These are phyloP conservation scores for Ophiostoma ips DNA, from an alignment of 2,329 filamentous ascomycete genomes.

Conservation along the genomic window DNA sequence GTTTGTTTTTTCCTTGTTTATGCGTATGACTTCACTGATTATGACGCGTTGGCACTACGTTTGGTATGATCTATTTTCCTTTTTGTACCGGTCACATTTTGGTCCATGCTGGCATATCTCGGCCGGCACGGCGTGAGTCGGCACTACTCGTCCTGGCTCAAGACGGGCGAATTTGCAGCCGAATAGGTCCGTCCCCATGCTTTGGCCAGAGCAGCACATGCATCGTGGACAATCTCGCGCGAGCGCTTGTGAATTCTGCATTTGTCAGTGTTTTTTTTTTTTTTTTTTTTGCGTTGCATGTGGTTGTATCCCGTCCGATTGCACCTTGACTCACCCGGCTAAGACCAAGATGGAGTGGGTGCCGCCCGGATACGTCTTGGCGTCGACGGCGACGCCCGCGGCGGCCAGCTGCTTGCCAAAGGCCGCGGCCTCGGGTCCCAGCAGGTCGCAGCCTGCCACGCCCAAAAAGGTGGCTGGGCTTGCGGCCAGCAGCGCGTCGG, in stretches of 20 bases:
- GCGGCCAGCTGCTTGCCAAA: conserved; percentile 33
- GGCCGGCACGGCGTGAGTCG: neutral
- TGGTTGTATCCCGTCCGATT: no score
- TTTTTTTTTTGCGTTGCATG: no score
- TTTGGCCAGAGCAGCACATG: neutral
- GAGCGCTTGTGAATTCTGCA: conserved; percentile 5
- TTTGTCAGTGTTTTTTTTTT: neutral
- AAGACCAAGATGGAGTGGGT: conserved; percentile 11
- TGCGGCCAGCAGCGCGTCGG: conserved; percentile 37
- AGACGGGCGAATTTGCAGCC: conserved; percentile 1
- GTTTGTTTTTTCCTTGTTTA: no score
- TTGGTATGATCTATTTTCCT: no score
- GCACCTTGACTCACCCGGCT: neutral
- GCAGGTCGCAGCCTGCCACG: conserved; percentile 41
- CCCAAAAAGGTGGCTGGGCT: conserved; percentile 37
- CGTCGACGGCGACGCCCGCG: conserved; percentile 32
- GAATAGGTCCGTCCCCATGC: conserved; percentile 6
- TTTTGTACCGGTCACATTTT: no score
- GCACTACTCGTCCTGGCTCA: neutral
- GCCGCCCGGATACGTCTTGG: conserved; percentile 19
- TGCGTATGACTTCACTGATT: no score
- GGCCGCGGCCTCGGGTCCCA: conserved; percentile 37
- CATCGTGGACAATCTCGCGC: conserved; percentile 8
- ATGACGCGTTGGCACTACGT: no score
- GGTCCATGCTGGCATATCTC: neutral